Base-by-base conservation (phyloP, 2,329 filamentous ascomycete genomes). In the Emergomyces pasteurianus region DNA sequence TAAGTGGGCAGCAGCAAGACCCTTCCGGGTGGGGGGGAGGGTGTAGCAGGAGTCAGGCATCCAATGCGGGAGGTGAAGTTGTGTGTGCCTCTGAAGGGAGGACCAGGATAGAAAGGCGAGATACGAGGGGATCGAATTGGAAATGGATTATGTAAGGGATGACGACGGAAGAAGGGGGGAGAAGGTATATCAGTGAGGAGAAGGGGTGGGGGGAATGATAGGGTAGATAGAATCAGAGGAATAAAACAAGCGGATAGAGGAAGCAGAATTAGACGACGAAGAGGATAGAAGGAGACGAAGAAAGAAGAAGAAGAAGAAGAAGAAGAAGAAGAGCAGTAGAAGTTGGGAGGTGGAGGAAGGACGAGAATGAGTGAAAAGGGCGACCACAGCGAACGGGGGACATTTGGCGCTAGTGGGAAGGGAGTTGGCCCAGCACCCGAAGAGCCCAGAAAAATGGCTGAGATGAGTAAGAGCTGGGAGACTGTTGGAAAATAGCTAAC, bases 341-440 rank as follows among this genome's bases (percentile, higher is more conserved):
- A 47, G 47, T 54, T 54, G 26, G 53, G 59, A 60, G 50, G 46
- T 58, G 59, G 46, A 47, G 56, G 59, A 49, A 50, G 49, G 28
- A 46, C 47, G 26, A 43, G 53, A 21, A 34, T 52, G 53, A 62
- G 31, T 59, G 34, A 49, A 54, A 61, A 53, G 60, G 60, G 64
- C 57, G 63, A 60, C 50, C 52, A 63, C 63, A 47, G 16, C 57
- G 59, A 57, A 63, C 64, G 58, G 58, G 63, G 58, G 62, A 59
- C 62, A 52, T 59, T 61, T 59, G 62, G 62, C 63, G 64, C 64
- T 65, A 65, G 65, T 66, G 65, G 65, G 62, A 64, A 65, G 64
- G 65, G 65, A 59, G 53, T 61, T 61, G 61, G 47, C 31, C 26
- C 10, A n/a, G 50, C 50, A 21, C 12, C 31, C 6, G 31, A 36